A percentile compares a stretch with the other conserved stretches of the same genome.
These are phyloP conservation scores for Annulohypoxylon bovei DNA, from an alignment of 495 filamentous ascomycete genomes.

Conservation along the genomic window DNA sequence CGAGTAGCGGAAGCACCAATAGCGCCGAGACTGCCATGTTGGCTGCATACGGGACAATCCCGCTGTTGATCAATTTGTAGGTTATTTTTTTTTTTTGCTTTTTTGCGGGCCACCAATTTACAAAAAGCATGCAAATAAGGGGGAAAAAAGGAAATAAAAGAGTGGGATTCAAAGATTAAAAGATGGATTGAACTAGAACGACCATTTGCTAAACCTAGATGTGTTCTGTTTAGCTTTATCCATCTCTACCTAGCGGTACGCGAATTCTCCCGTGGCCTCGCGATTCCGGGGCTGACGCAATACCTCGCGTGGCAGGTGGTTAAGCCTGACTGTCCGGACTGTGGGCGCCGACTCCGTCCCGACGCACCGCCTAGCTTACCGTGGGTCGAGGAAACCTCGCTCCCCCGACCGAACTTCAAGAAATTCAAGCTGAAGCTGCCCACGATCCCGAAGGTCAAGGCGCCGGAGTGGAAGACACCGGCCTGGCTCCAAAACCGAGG, in stretches of 20 bases:
- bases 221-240: conserved; percentile 40
- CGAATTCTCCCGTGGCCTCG: conserved; percentile 52
- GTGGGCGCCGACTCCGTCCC: conserved; percentile 50
- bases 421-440: conserved; percentile 35
- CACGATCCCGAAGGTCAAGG: conserved; percentile 30
- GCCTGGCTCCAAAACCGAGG: conserved; percentile 41
- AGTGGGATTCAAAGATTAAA: neutral
- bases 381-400: conserved; percentile 49
- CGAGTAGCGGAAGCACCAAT: conserved; percentile 23
- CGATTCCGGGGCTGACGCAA: conserved; percentile 48
- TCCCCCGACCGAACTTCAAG: conserved; percentile 31
- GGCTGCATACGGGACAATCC: conserved; percentile 53
- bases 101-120: neutral
- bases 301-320: conserved; percentile 51
- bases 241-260: conserved; percentile 53
- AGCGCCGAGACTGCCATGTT: conserved; percentile 50
- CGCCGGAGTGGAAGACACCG: conserved; percentile 45
- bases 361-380: conserved; percentile 46
- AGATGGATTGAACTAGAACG: neutral
- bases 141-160: neutral
- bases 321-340: conserved; percentile 53
- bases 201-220: conserved; percentile 12
- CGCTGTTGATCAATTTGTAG: conserved; percentile 54
- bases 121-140: neutral
- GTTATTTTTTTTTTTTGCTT: conserved; percentile 8